Evolutionary conservation across 1,139 yeast species (phyloP).

Genomic region (Debaryomyces subglobosus): DNA sequence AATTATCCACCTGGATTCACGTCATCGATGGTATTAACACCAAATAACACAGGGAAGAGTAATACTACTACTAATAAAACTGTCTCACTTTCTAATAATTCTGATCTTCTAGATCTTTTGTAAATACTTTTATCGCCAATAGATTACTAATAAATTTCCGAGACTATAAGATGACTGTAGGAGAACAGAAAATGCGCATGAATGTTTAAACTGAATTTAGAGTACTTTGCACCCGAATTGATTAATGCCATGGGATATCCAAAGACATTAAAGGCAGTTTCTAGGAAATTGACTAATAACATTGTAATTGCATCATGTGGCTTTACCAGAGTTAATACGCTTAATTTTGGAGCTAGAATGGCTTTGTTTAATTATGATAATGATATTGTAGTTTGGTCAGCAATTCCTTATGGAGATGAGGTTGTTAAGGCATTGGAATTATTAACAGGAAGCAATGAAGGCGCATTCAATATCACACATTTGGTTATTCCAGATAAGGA

Average conservation of each 20-base stretch:
- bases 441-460: conserved; percentile 34
- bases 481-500: conserved; percentile 56
- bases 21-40: conserved; percentile 23
- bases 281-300: conserved; percentile 48
- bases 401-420: conserved; percentile 59
- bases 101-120: conserved; percentile 11
- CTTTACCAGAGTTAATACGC: conserved; percentile 40
- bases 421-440: conserved; percentile 42
- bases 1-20: conserved; percentile 37
- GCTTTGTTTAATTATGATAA: conserved; percentile 46
- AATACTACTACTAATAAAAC: neutral
- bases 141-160: neutral
- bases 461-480: conserved; percentile 38
- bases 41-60: conserved; percentile 14
- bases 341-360: conserved; percentile 66
- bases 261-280: conserved; percentile 36
- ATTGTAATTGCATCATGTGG: conserved; percentile 54
- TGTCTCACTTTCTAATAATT: neutral
- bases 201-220: neutral
- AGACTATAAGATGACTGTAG: neutral
- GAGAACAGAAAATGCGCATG: neutral
- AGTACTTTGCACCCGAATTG: neutral
- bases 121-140: neutral
- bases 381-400: conserved; percentile 57
- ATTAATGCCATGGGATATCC: conserved; percentile 28